These are phyloP conservation scores for Trichoderma arundinaceum DNA, from an alignment of 2,329 filamentous ascomycete genomes.

Conservation along the genomic window DNA sequence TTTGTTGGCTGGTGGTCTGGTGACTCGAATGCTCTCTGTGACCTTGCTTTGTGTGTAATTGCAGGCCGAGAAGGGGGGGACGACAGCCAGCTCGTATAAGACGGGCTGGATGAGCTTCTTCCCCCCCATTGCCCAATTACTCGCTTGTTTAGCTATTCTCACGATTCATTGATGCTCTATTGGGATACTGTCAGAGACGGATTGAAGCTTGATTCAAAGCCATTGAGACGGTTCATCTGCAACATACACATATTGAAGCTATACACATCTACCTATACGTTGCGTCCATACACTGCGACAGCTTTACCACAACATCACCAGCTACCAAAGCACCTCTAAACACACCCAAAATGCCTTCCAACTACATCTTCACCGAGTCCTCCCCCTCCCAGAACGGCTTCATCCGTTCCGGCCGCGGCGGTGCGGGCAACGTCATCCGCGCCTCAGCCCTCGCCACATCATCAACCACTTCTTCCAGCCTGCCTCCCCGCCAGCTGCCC, in stretches of 20 bases:
- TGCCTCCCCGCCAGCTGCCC: slow-evolving; percentile 46
- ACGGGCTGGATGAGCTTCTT: neutral
- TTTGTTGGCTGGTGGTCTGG: neutral
- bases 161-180: no score
- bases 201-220: no score
- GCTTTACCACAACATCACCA: neutral
- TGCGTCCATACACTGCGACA: neutral
- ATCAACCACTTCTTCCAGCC: slow-evolving; percentile 53
- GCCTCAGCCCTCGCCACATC: slow-evolving; percentile 49
- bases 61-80: neutral
- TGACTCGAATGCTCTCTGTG: slow-evolving; percentile 8
- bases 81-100: slow-evolving; percentile 7
- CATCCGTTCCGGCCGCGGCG: slow-evolving; percentile 61
- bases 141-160: no score
- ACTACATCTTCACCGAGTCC: slow-evolving; percentile 44
- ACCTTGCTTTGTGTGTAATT: slow-evolving; percentile 2
- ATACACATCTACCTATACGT: neutral
- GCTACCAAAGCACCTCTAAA: slow-evolving; percentile 20
- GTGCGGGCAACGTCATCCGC: slow-evolving; percentile 61
- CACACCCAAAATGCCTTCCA: slow-evolving; percentile 37
- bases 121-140: no score
- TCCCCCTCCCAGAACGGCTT: slow-evolving; percentile 42
- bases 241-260: neutral
- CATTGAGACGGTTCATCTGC: neutral
- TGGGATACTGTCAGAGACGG: no score